Percentiles rank a stretch among this genome's conserved stretches.
These are phyloP conservation scores for Fusarium goolgardi DNA, from an alignment of 2,329 filamentous ascomycete species.

Conservation along the genomic window DNA sequence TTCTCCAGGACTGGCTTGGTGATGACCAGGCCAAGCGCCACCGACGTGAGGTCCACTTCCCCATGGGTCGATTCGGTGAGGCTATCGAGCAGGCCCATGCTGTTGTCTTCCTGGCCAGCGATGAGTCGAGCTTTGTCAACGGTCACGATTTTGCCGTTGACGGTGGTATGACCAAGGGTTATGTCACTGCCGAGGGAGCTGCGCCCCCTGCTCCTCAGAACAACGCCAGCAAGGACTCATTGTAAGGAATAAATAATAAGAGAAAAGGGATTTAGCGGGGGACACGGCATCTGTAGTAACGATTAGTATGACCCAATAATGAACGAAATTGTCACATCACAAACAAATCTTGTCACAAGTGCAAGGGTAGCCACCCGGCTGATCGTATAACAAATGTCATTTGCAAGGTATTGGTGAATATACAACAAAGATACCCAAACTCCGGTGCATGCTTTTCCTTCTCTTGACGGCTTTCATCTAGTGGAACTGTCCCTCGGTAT, in stretches of 20 bases:
- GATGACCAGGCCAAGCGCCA: slow-evolving; percentile 84
- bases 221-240: slow-evolving; percentile 65
- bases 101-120: slow-evolving; percentile 86
- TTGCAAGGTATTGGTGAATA: slow-evolving; percentile 31
- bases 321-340: slow-evolving; percentile 22
- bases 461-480: slow-evolving; percentile 38
- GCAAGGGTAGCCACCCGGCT: slow-evolving; percentile 21
- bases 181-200: slow-evolving; percentile 75
- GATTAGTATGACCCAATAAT: slow-evolving; percentile 38
- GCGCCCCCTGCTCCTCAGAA: slow-evolving; percentile 66
- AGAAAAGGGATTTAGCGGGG: neutral
- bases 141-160: slow-evolving; percentile 95
- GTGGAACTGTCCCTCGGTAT: slow-evolving; percentile 80
- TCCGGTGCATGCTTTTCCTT: slow-evolving; percentile 46
- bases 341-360: slow-evolving; percentile 16
- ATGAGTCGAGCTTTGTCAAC: slow-evolving; percentile 91
- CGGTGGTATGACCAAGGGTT: slow-evolving; percentile 94
- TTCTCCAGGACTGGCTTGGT: slow-evolving; percentile 93
- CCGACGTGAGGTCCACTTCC: slow-evolving; percentile 90
- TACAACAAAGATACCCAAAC: slow-evolving; percentile 38
- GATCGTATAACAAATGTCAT: slow-evolving; percentile 24
- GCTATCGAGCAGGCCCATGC: slow-evolving; percentile 94
- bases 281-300: slow-evolving; percentile 24
- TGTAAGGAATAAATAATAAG: slow-evolving; percentile 39
- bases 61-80: slow-evolving; percentile 87